Percentiles rank a stretch among this genome's conserved stretches.
Evolutionary conservation across 805 yeast genomes (phyloP).

Genomic region (Diddensiella transvaalensis): DNA sequence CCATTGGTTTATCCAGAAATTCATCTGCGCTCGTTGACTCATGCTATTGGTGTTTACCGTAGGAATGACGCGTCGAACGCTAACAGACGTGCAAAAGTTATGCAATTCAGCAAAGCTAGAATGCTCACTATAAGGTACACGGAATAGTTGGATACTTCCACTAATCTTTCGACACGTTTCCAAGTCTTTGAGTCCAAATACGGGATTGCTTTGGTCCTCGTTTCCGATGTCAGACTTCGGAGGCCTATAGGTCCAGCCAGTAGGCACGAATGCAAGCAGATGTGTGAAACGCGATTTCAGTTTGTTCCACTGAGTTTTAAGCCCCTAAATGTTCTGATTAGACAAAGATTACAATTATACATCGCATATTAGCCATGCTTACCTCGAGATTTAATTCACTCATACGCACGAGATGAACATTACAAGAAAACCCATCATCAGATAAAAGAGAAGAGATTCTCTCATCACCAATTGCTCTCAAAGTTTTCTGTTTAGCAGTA

Average conservation of each 20-base stretch:
- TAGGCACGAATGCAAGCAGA: slow-evolving; percentile 74
- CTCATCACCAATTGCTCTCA: slow-evolving; percentile 44
- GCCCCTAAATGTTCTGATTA: slow-evolving; percentile 17
- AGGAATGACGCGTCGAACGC: slow-evolving; percentile 59
- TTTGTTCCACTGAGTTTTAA: slow-evolving; percentile 49
- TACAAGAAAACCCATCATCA: slow-evolving; percentile 44
- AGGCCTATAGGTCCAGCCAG: slow-evolving; percentile 78
- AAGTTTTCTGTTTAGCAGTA: slow-evolving; percentile 44
- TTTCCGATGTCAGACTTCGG: slow-evolving; percentile 17
- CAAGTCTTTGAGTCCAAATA: slow-evolving; percentile 16
- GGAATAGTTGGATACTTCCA: slow-evolving; percentile 45
- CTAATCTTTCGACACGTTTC: slow-evolving; percentile 25
- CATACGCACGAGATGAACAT: slow-evolving; percentile 75
- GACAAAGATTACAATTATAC: background rate
- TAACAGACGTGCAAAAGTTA: slow-evolving; percentile 53
- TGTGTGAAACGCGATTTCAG: slow-evolving; percentile 49
- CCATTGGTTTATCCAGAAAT: slow-evolving; percentile 13
- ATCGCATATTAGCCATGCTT: slow-evolving; percentile 1
- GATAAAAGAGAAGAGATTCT: slow-evolving; percentile 40
- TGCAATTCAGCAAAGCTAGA: slow-evolving; percentile 81
- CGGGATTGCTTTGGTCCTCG: slow-evolving; percentile 15
- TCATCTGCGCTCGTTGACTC: slow-evolving; percentile 8
- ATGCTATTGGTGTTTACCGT: slow-evolving; percentile 52
- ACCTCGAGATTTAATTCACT: slow-evolving; percentile 42
- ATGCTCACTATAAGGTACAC: slow-evolving; percentile 91